These are phyloP conservation scores for Penicillium sclerotiorum DNA, from an alignment of 2,329 filamentous ascomycete genomes.

Conservation along the genomic window DNA sequence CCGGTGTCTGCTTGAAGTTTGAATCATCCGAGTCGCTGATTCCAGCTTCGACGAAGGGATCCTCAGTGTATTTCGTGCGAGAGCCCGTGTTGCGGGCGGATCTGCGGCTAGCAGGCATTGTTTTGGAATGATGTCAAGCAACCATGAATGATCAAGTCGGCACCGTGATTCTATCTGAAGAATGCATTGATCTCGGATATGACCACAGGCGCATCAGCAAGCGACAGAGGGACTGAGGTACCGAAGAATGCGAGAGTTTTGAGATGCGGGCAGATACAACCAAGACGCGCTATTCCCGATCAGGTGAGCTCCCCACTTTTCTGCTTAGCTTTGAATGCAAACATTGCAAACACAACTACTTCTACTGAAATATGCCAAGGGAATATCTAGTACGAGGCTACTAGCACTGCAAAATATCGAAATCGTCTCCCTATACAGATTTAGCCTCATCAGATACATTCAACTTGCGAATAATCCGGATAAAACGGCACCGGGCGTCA, in stretches of 20 bases:
- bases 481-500: no score
- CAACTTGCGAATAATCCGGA: no score
- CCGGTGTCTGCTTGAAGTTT: constrained; percentile 17
- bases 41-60: constrained; percentile 38
- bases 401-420: no score
- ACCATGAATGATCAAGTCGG: not conserved
- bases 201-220: not conserved
- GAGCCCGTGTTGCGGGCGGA: constrained; percentile 36
- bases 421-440: no score
- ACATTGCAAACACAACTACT: no score
- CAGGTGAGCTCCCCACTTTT: not conserved
- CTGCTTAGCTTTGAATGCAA: no score
- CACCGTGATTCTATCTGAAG: not conserved
- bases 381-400: no score
- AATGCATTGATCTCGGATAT: no score
- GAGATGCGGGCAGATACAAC: constrained; percentile 4
- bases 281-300: constrained; percentile 14
- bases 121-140: not conserved
- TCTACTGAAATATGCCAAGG: no score
- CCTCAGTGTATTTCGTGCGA: constrained; percentile 37
- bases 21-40: constrained; percentile 37
- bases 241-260: constrained; percentile 5
- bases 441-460: no score
- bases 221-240: not conserved
- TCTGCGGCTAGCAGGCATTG: constrained; percentile 36